These are phyloP conservation scores for Fusarium albidum DNA, from an alignment of 2,329 filamentous ascomycete species.

Conservation along the genomic window DNA sequence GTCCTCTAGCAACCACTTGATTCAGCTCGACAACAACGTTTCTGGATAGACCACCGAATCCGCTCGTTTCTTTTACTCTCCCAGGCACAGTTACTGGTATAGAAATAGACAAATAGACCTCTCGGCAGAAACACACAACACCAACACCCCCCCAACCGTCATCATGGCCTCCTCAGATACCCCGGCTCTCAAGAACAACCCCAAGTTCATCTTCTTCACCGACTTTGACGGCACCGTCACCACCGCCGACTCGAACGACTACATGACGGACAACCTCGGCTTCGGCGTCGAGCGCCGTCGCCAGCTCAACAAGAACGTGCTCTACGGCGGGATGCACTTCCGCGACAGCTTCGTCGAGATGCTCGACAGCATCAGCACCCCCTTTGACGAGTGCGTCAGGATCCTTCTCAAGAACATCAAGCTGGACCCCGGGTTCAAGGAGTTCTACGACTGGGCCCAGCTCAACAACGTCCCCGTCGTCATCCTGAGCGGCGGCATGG, in stretches of 20 bases:
- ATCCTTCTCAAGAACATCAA: slow-evolving; percentile 83
- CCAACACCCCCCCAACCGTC: neutral
- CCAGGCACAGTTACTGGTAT: neutral
- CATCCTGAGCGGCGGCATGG: slow-evolving; percentile 92
- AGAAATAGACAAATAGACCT: neutral
- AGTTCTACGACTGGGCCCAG: slow-evolving; percentile 86
- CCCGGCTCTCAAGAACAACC: slow-evolving; percentile 71
- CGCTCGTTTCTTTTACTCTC: neutral
- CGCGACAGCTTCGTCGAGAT: slow-evolving; percentile 89
- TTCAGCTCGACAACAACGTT: neutral
- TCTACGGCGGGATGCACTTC: slow-evolving; percentile 76
- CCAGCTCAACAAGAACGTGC: slow-evolving; percentile 78
- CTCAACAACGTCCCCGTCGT: slow-evolving; percentile 89
- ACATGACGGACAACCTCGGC: slow-evolving; percentile 89
- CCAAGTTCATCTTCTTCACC: slow-evolving; percentile 97
- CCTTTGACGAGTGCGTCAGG: slow-evolving; percentile 83
- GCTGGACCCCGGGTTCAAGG: slow-evolving; percentile 86
- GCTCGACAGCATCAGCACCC: slow-evolving; percentile 85
- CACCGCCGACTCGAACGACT: slow-evolving; percentile 70
- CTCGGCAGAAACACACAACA: neutral
- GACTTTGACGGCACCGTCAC: slow-evolving; percentile 99
- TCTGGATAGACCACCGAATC: neutral
- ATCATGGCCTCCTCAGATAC: slow-evolving; percentile 58
- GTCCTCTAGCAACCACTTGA: slow-evolving; percentile 16
- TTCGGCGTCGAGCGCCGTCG: slow-evolving; percentile 77